Percentiles rank a stretch among this genome's conserved stretches.
Evolutionary conservation across 768 basidiomycete genomes (phyloP).

Genomic region (Arthromyces matolae): DNA sequence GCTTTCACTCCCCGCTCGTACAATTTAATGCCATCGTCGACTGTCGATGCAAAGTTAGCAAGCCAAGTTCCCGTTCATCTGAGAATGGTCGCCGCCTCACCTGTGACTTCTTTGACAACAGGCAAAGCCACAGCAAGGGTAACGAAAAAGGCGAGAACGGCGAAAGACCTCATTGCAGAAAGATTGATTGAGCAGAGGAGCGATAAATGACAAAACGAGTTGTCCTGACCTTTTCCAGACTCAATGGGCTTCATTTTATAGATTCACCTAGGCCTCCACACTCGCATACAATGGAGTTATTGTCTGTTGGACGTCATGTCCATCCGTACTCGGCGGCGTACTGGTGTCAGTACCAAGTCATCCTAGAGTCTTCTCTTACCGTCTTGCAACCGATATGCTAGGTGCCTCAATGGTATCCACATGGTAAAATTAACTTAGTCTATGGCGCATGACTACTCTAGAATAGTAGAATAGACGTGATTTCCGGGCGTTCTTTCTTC

Average conservation of each 20-base stretch:
- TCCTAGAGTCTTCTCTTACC: background rate
- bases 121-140: constrained; percentile 7
- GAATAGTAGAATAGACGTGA: background rate
- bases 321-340: constrained; percentile 1
- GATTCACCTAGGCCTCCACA: background rate
- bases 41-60: background rate
- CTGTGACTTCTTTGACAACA: constrained; percentile 5
- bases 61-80: background rate
- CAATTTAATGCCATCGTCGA: background rate
- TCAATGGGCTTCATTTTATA: constrained; percentile 1
- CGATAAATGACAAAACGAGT: constrained; percentile 2
- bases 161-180: constrained; percentile 5
- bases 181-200: background rate
- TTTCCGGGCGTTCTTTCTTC: background rate
- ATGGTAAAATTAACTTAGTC: background rate
- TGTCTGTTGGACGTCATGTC: no score
- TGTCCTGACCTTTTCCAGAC: constrained; percentile 1
- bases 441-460: background rate
- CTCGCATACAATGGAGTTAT: no score
- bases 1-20: background rate
- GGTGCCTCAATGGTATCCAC: background rate
- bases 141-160: constrained; percentile 5
- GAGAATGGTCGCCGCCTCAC: background rate
- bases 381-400: background rate
- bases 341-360: background rate